Base-by-base conservation (phyloP, 768 basidiomycete species). In the Tricholoma saponaceum region DNA sequence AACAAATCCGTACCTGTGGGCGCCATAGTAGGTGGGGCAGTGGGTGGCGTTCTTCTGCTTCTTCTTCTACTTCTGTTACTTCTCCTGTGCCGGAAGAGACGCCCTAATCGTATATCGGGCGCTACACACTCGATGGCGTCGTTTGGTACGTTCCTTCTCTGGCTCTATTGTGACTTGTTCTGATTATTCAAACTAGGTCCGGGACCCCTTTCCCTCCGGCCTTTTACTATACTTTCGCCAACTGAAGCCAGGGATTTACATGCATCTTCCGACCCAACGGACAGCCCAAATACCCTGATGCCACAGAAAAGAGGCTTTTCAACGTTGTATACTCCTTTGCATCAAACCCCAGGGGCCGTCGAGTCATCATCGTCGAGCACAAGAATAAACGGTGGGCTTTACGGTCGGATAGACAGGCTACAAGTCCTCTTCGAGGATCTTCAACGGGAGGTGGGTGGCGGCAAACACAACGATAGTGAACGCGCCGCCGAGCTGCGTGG, bases 21-120 rank as follows among this genome's bases (percentile, higher is more conserved):
- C 12, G 56, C 58, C 3, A 59, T 62, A 14, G 49, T 46, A 22
- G 61, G 61, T 4, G 58, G 58, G 18, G 56, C 59, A 12, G 52
- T 57, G 16, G 55, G 58, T 14, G 58, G 58, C 4, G 25, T 54
- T 7, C 39, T 49, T n/a, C 26, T 39, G 3, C 28, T 32, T 32
- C 8, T 32, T 10, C 18, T 62, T 8, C 43, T 44, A n/a, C 26
- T 44, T 9, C 5, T 55, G 16, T 26, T 47, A 18, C 37, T 44
- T 3, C 33, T 55, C 25, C 16, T 47, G 22, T 55, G n/a, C 44
- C 32, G 43, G 14, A 55, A 49, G 26, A 44, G 22, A 12, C 8
- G 3, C 8, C 33, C 28, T 25, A 33, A 33, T 18, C 30, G 14
- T 7, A 25, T 3, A 14, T 37, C 35, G 4, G 35, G 14, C 44